phyloP scores from a whole-genome alignment of 1,139 yeast genomes.

The Blastobotrys apis region DNA sequence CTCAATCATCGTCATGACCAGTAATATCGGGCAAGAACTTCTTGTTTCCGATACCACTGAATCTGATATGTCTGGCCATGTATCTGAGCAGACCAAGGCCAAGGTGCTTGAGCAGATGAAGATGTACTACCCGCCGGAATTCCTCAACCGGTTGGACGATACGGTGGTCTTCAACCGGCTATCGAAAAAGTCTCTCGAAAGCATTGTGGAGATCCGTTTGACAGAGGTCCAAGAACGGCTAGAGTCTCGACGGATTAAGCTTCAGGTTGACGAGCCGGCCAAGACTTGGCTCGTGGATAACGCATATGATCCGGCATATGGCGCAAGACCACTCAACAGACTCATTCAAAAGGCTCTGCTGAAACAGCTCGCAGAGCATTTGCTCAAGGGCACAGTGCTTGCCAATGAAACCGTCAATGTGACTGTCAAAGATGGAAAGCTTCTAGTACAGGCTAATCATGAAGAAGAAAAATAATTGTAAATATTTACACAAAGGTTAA shows the following conservation, averaged over 20 bases:
- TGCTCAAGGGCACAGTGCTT: conserved; percentile 74
- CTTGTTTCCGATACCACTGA: conserved; percentile 60
- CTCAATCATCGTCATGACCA: conserved; percentile 94
- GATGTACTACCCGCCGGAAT: conserved; percentile 83
- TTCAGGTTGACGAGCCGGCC: conserved; percentile 54
- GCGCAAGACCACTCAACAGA: conserved; percentile 94
- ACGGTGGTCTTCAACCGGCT: conserved; percentile 84
- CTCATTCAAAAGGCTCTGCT: conserved; percentile 73
- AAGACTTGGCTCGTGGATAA: conserved; percentile 72
- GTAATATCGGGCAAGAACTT: conserved; percentile 92
- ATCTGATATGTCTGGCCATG: conserved; percentile 43
- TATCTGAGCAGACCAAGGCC: conserved; percentile 46
- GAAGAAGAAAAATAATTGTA: conserved; percentile 24
- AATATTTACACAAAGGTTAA: conserved; percentile 4
- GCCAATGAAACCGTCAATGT: conserved; percentile 62
- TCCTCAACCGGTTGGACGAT: conserved; percentile 89
- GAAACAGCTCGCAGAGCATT: conserved; percentile 77
- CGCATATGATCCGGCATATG: conserved; percentile 89
- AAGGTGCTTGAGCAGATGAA: conserved; percentile 66
- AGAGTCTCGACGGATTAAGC: conserved; percentile 68
- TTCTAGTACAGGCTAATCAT: conserved; percentile 49
- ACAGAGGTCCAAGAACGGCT: conserved; percentile 75
- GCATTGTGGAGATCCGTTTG: conserved; percentile 79
- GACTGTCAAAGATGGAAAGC: conserved; percentile 37
- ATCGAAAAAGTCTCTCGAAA: conserved; percentile 64